Evolutionary conservation across 1,284 basidiomycete genomes (phyloP).

Genomic region (Butyriboletus regius): DNA sequence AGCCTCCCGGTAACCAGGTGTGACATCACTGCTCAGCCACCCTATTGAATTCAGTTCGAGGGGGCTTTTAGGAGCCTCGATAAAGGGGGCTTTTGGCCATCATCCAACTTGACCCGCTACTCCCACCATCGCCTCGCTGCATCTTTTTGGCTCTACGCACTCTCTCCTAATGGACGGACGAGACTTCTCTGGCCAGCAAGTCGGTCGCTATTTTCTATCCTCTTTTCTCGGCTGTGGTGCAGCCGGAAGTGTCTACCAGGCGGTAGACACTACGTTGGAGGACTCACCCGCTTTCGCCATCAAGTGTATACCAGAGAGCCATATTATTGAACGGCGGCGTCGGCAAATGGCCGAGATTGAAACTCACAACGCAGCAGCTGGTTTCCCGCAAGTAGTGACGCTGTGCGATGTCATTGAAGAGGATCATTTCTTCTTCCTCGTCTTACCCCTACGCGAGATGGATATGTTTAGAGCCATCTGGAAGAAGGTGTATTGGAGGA

Average conservation of each 20-base stretch:
- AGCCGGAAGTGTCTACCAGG: slow-evolving; percentile 11
- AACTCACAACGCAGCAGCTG: slow-evolving; percentile 47
- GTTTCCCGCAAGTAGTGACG: slow-evolving; percentile 46
- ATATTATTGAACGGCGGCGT: slow-evolving; percentile 41
- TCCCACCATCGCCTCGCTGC: background rate
- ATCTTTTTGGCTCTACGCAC: background rate
- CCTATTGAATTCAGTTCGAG: background rate
- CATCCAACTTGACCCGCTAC: background rate
- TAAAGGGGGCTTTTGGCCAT: no score
- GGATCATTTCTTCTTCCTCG: slow-evolving; percentile 47
- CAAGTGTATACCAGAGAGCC: slow-evolving; percentile 57
- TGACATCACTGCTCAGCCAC: background rate
- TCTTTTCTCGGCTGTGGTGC: slow-evolving; percentile 10
- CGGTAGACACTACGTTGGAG: slow-evolving; percentile 1
- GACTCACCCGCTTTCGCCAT: slow-evolving; percentile 46
- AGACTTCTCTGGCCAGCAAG: slow-evolving; percentile 10
- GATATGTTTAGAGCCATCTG: slow-evolving; percentile 51
- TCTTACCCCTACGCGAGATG: slow-evolving; percentile 58
- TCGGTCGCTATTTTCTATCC: slow-evolving; percentile 11
- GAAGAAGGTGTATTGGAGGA: slow-evolving; percentile 38
- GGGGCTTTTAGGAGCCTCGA: background rate
- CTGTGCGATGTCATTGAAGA: slow-evolving; percentile 51
- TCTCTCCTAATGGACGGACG: background rate
- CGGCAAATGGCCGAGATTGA: slow-evolving; percentile 55
- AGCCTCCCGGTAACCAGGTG: background rate